phyloP scores from a whole-genome alignment of 2,329 filamentous ascomycete species.

The Diaporthe citriasiana region DNA sequence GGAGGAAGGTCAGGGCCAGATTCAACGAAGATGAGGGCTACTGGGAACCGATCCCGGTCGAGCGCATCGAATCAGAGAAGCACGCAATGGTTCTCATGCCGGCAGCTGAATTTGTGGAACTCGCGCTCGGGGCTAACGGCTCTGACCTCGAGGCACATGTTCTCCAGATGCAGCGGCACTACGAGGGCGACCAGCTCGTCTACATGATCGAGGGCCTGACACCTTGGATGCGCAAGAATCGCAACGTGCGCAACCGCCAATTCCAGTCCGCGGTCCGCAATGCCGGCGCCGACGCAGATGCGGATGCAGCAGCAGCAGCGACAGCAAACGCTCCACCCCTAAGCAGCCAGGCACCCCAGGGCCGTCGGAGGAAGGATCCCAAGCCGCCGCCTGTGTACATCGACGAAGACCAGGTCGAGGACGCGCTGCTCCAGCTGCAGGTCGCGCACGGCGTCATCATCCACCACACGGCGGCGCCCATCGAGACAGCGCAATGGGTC shows the following conservation, averaged over 20 bases:
- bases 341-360: constrained; percentile 43
- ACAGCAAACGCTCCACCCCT: constrained; percentile 42
- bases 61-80: constrained; percentile 67
- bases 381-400: constrained; percentile 64
- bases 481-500: constrained; percentile 82
- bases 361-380: constrained; percentile 55
- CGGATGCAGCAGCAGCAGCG: constrained; percentile 38
- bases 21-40: constrained; percentile 73
- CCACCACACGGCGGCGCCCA: constrained; percentile 73
- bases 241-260: constrained; percentile 75
- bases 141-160: constrained; percentile 72
- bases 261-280: constrained; percentile 76
- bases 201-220: constrained; percentile 81
- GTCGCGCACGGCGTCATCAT: constrained; percentile 76
- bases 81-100: constrained; percentile 74
- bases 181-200: constrained; percentile 68
- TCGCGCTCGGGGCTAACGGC: constrained; percentile 63
- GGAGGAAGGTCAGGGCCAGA: constrained; percentile 73
- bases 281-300: constrained; percentile 52
- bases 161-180: constrained; percentile 65
- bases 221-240: constrained; percentile 77
- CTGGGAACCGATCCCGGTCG: constrained; percentile 72
- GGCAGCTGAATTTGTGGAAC: constrained; percentile 75
- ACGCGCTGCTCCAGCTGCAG: constrained; percentile 79
- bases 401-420: constrained; percentile 78